Percentiles rank a stretch among this genome's conserved stretches.
Evolutionary conservation across 139 green algal genomes (phyloP).

Genomic region (Closterium sp.): DNA sequence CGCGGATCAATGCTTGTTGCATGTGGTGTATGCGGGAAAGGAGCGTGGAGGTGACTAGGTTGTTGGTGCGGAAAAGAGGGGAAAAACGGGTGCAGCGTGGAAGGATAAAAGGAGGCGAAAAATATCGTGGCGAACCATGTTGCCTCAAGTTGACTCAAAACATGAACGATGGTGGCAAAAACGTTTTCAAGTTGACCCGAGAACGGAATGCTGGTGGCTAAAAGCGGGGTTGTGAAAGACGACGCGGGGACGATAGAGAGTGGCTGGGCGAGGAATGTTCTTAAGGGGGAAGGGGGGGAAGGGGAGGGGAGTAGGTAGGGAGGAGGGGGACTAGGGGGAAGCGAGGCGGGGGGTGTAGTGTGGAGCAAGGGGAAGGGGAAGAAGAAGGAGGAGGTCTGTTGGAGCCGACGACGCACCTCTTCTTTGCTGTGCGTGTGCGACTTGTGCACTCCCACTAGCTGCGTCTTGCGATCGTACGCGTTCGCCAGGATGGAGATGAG

Average conservation of each 20-base stretch:
- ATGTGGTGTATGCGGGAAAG: too few relatives aligned
- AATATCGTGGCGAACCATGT: too few relatives aligned
- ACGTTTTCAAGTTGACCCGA: neutral
- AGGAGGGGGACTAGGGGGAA: neutral
- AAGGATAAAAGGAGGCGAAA: too few relatives aligned
- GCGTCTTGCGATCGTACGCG: slow-evolving; percentile 21
- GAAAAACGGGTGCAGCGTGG: neutral
- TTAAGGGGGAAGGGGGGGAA: neutral
- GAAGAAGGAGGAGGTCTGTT: neutral
- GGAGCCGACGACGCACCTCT: slow-evolving; percentile 15
- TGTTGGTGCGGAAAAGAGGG: neutral
- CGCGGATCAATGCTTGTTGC: too few relatives aligned
- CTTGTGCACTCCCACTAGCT: slow-evolving; percentile 30
- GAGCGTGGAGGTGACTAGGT: too few relatives aligned
- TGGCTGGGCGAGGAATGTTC: too few relatives aligned
- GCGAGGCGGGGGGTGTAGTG: too few relatives aligned
- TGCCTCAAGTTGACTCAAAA: too few relatives aligned
- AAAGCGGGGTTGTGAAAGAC: neutral
- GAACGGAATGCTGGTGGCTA: neutral
- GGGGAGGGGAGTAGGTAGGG: neutral
- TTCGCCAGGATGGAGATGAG: slow-evolving; percentile 49
- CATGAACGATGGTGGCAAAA: neutral
- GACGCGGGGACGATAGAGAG: neutral
- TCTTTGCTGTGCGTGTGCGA: slow-evolving; percentile 30
- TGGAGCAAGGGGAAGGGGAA: neutral